Evolutionary conservation across 805 yeast genomes (phyloP).

Genomic region (Peterozyma xylosa): DNA sequence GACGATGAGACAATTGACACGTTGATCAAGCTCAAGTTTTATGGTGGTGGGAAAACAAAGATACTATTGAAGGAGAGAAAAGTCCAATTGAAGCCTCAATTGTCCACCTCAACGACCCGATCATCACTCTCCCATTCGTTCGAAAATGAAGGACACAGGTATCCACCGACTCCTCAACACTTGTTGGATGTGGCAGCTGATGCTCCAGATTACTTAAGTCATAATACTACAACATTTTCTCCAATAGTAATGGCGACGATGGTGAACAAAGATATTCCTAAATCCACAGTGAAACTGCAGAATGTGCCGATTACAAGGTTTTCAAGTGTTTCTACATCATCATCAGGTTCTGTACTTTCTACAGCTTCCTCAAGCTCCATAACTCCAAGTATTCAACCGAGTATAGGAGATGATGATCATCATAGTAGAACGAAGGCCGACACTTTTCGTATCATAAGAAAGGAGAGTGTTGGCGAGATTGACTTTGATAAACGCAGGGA

Average conservation of each 20-base stretch:
- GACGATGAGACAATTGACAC: slow-evolving; percentile 38
- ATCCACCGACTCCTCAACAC: slow-evolving; percentile 67
- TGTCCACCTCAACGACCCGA: slow-evolving; percentile 33
- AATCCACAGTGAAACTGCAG: slow-evolving; percentile 9
- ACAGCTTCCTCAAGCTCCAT: neutral
- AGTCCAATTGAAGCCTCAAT: neutral
- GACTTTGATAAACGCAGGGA: slow-evolving; percentile 75
- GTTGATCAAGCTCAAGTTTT: slow-evolving; percentile 26
- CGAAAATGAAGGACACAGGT: slow-evolving; percentile 34
- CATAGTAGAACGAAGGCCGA: slow-evolving; percentile 10
- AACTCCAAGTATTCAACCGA: neutral
- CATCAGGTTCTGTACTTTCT: slow-evolving; percentile 5
- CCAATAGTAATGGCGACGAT: neutral
- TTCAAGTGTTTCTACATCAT: slow-evolving; percentile 19
- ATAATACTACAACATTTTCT: slow-evolving; percentile 31
- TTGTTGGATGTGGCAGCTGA: slow-evolving; percentile 37
- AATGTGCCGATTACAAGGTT: slow-evolving; percentile 20
- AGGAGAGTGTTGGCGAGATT: slow-evolving; percentile 55
- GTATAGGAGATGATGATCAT: neutral
- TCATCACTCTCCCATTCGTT: slow-evolving; percentile 50
- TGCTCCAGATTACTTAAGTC: slow-evolving; percentile 45
- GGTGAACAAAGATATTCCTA: slow-evolving; percentile 7
- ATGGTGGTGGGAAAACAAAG: slow-evolving; percentile 11
- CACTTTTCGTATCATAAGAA: slow-evolving; percentile 61
- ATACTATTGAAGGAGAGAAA: slow-evolving; percentile 4